Evolutionary conservation across 345 rosid genomes (phyloP).

Genomic region (Ailanthus altissimus): DNA sequence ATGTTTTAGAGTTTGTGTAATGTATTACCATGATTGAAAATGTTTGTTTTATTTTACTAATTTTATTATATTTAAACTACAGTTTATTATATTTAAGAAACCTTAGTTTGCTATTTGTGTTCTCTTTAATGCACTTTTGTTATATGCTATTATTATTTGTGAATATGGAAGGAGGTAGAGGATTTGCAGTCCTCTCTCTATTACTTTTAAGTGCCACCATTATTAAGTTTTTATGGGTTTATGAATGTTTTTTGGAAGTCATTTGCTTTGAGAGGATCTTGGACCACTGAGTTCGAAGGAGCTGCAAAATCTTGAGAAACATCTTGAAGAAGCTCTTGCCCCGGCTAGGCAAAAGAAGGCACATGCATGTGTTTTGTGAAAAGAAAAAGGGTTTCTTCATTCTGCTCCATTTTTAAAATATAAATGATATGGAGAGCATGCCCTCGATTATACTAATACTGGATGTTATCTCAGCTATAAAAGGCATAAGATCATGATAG

Average conservation of each 20-base stretch:
- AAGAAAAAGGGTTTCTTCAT: not conserved
- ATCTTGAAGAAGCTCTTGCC: slow-evolving; percentile 76
- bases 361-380: not conserved
- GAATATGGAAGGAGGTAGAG: not conserved
- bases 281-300: slow-evolving; percentile 73
- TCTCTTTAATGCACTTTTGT: not conserved
- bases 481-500: slow-evolving; percentile 47
- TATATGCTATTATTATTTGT: not conserved
- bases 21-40: no score
- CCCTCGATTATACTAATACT: not conserved
- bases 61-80: not conserved
- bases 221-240: not conserved
- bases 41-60: not conserved
- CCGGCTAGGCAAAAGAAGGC: slow-evolving; percentile 82
- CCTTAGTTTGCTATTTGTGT: not conserved
- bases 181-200: not conserved
- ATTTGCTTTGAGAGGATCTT: slow-evolving; percentile 90
- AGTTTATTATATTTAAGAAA: not conserved
- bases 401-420: not conserved
- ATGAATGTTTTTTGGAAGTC: slow-evolving; percentile 38
- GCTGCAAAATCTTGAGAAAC: slow-evolving; percentile 74
- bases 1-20: no score
- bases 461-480: not conserved
- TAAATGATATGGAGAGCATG: no score
- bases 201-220: not conserved